These are phyloP conservation scores for Aspergillus taichungensis DNA, from an alignment of 495 filamentous ascomycete genomes.

Conservation along the genomic window DNA sequence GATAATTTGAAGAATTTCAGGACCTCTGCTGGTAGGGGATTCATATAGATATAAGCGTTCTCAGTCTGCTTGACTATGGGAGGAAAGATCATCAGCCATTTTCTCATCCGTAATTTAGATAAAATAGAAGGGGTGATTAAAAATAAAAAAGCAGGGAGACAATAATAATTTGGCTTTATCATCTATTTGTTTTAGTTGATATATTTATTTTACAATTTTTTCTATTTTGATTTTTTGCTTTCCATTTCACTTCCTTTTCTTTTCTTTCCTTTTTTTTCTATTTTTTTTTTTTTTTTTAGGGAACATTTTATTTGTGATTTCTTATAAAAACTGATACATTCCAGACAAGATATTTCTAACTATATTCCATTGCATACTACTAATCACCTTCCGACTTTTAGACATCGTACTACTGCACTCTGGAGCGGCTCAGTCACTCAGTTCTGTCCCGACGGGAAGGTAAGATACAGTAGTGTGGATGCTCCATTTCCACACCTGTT, in stretches of 20 bases:
- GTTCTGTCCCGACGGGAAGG: slow-evolving; percentile 30
- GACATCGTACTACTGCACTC: slow-evolving; percentile 13
- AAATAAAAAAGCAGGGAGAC: slow-evolving; percentile 3
- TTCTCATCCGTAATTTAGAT: slow-evolving; percentile 3
- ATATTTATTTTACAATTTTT: background rate
- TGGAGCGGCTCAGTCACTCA: slow-evolving; percentile 18
- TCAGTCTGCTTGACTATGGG: background rate
- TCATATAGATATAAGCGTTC: slow-evolving; percentile 5
- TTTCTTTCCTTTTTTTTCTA: too few relatives aligned
- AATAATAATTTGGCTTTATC: slow-evolving; percentile 1
- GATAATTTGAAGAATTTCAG: too few relatives aligned
- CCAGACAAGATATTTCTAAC: too few relatives aligned
- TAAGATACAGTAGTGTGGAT: slow-evolving; percentile 15
- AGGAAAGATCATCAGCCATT: slow-evolving; percentile 2
- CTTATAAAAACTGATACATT: too few relatives aligned
- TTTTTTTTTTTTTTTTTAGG: too few relatives aligned
- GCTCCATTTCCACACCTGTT: slow-evolving; percentile 14
- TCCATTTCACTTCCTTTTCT: too few relatives aligned
- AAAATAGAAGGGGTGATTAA: slow-evolving; percentile 6
- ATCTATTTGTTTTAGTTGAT: background rate
- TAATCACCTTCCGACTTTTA: slow-evolving; percentile 2
- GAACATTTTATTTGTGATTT: too few relatives aligned
- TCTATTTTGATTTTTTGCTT: too few relatives aligned
- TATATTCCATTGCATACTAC: too few relatives aligned
- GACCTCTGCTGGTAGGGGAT: too few relatives aligned